Conservation (phyloP, 176 grass and related monocot species). For the Oryza punctata region DNA sequence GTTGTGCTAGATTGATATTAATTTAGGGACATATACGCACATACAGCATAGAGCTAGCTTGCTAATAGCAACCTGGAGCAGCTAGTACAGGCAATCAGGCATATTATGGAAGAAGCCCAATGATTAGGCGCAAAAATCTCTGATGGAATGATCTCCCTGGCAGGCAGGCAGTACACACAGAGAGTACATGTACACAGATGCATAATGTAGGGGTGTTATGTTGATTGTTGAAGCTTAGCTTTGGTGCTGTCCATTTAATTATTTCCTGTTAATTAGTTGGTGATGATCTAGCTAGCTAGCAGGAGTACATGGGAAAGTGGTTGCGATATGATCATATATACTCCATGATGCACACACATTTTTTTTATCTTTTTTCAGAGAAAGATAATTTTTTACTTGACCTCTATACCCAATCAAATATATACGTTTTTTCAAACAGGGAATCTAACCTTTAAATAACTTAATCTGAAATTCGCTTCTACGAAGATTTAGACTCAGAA, state of each 20-base stretch:
- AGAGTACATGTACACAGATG: not conserved
- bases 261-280: not conserved
- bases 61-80: not conserved
- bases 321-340: no score
- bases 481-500: no score
- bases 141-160: not conserved
- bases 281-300: not conserved
- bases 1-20: not conserved
- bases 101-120: not conserved
- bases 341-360: no score
- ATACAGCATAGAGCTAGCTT: not conserved
- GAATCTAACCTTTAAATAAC: no score
- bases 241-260: not conserved
- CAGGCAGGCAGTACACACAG: not conserved
- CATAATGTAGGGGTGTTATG: not conserved
- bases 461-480: no score
- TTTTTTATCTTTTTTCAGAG: no score
- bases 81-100: no score
- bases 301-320: not conserved
- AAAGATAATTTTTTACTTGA: no score
- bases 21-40: not conserved
- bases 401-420: no score
- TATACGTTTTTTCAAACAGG: no score
- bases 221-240: not conserved
- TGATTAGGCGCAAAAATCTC: not conserved